Conservation (phyloP, 2,329 filamentous ascomycete species). For the Coniochaeta hoffmannii region DNA sequence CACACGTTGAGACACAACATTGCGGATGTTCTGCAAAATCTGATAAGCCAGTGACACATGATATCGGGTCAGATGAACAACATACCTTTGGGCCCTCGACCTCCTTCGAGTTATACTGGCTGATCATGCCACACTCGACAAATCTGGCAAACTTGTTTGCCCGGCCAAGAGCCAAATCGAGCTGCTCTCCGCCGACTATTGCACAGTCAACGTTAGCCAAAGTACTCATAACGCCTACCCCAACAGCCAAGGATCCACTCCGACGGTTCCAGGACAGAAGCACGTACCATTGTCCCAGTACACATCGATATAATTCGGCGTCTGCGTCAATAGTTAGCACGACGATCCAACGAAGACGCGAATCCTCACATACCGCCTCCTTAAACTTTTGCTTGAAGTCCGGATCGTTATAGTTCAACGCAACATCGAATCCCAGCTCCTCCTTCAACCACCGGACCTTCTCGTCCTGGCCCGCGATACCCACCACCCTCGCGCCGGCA, state of each 20-base stretch:
- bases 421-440: constrained; percentile 48
- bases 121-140: constrained; percentile 65
- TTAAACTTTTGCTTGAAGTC: constrained; percentile 44
- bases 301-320: constrained; percentile 53
- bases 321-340: too few relatives aligned
- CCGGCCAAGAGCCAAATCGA: constrained; percentile 57
- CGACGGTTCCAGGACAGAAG: too few relatives aligned
- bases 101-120: constrained; percentile 52
- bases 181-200: constrained; percentile 64
- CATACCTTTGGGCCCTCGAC: constrained; percentile 45
- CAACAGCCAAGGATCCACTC: neutral
- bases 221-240: neutral
- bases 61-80: neutral
- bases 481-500: constrained; percentile 46
- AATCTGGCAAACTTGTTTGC: constrained; percentile 58
- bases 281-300: constrained; percentile 62
- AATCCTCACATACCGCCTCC: too few relatives aligned
- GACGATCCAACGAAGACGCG: too few relatives aligned
- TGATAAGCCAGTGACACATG: constrained; percentile 8
- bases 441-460: constrained; percentile 49
- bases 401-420: constrained; percentile 47
- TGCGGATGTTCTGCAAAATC: constrained; percentile 17
- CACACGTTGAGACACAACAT: constrained; percentile 34
- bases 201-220: constrained; percentile 22
- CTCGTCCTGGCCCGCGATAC: constrained; percentile 46